Percentiles rank a stretch among this genome's conserved stretches.
These are phyloP conservation scores for Populus ilicifolia DNA, from an alignment of 345 rosid genomes.

Conservation along the genomic window DNA sequence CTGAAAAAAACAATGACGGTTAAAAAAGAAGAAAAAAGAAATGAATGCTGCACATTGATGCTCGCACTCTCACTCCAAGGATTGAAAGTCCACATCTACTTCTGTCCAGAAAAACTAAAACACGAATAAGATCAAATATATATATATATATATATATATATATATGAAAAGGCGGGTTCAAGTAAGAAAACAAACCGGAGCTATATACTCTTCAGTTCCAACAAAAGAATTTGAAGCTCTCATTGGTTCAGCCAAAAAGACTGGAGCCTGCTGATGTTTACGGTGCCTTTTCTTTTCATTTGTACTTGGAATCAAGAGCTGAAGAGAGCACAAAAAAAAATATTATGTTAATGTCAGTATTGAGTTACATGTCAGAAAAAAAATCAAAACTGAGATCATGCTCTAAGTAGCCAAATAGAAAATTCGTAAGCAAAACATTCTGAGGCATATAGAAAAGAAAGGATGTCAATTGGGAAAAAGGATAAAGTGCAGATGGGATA, in stretches of 20 bases:
- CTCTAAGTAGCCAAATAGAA: not conserved
- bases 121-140: no score
- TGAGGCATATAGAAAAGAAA: no score
- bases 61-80: no score
- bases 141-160: no score
- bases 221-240: slow-evolving; percentile 97
- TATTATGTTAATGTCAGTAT: slow-evolving; percentile 3
- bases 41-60: no score
- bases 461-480: not conserved
- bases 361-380: not conserved
- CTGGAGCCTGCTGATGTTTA: slow-evolving; percentile 51
- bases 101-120: no score
- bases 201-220: slow-evolving; percentile 97
- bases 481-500: slow-evolving; percentile 11
- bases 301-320: slow-evolving; percentile 63
- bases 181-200: slow-evolving; percentile 57
- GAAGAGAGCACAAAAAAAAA: slow-evolving; percentile 6
- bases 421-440: not conserved
- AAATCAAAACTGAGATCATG: not conserved
- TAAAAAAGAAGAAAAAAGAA: no score
- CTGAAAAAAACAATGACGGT: no score
- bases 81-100: no score
- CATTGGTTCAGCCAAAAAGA: slow-evolving; percentile 93
- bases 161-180: not conserved
- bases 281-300: slow-evolving; percentile 61